Evolutionary conservation across 257 asterid genomes (phyloP), one percentile per base, ranked within the genome.

Genomic region (Solanum clarkiae): DNA sequence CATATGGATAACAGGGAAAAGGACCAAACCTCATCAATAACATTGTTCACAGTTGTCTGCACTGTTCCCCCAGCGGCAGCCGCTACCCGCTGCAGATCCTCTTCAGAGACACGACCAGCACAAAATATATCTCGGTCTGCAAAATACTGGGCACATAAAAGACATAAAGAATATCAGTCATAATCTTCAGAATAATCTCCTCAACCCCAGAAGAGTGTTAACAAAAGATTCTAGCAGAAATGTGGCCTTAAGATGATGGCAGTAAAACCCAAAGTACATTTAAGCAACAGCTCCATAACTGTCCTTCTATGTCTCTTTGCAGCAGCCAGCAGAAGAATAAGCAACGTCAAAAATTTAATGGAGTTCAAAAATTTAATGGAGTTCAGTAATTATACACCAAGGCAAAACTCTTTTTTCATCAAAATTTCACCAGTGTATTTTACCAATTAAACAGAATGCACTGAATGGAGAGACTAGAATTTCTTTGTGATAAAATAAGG

Each of bases 91-190:
- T 91, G 90, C 87, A 95, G 86, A 90, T 95, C 98, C 89, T 94
- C 98, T 88, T 95, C 98, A 86, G 95, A 85, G 29, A 95, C 98
- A 87, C 98, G 98, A 84, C 98, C 98, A 83, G 98, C 98, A 88
- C 98, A 95, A 86, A 95, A 95, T 68, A 95, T 91, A 90, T 95
- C 98, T 80, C 98, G 95, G 83, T 95, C 98, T 60, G 98, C 98
- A 90, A 95, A 95, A 84, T 95, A 95, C 98, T 95, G 95, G 81
- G 32, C 74, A 84, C 63, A 82, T 55, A 84, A 62, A 65, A 87
- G 55, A 82, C 66, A 24, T 57, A 62, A 86, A 80, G 22, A 32
- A 17, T 79, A 79, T 79, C 45, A 79, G 49, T 29, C 65, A 53
- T 53, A 79, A 29, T 53, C 66, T 53, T 53, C 65, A 29, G 0